Conservation (phyloP, 495 filamentous ascomycete species). For the Daldinia loculata region DNA sequence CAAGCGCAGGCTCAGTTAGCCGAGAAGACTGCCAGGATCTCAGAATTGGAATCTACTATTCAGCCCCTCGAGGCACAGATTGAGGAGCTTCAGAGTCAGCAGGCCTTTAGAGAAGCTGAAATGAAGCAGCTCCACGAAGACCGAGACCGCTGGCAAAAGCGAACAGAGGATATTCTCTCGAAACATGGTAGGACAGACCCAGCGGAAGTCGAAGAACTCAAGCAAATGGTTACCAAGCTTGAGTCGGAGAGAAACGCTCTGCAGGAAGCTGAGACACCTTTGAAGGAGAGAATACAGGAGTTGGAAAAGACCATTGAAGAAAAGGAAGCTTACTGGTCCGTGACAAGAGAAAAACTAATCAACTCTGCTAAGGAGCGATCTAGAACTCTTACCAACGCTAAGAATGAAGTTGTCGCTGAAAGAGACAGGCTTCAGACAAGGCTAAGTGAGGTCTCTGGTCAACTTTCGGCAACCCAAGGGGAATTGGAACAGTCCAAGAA, state of each 20-base stretch:
- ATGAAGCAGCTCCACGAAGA: conserved; percentile 85
- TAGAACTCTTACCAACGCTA: conserved; percentile 51
- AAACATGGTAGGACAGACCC: conserved; percentile 97
- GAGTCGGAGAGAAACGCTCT: conserved; percentile 77
- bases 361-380: conserved; percentile 60
- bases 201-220: conserved; percentile 86
- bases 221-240: conserved; percentile 67
- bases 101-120: conserved; percentile 82
- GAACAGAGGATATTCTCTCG: conserved; percentile 90
- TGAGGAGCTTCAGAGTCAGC: conserved; percentile 79
- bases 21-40: conserved; percentile 75
- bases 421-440: conserved; percentile 49
- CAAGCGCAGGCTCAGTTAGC: conserved; percentile 77
- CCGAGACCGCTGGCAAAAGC: conserved; percentile 89
- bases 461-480: conserved; percentile 47
- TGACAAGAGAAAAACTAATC: conserved; percentile 52
- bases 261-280: conserved; percentile 62
- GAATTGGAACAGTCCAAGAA: conserved; percentile 52
- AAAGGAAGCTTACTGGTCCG: conserved; percentile 57
- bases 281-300: conserved; percentile 65
- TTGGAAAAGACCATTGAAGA: conserved; percentile 52
- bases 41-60: conserved; percentile 76
- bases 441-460: conserved; percentile 46
- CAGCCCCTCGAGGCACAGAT: conserved; percentile 83
- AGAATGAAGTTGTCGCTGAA: conserved; percentile 53